Percentiles rank a stretch among this genome's conserved stretches.
phyloP scores from a whole-genome alignment of 108 stramenopile genomes.

The Skeletonema tropicum region DNA sequence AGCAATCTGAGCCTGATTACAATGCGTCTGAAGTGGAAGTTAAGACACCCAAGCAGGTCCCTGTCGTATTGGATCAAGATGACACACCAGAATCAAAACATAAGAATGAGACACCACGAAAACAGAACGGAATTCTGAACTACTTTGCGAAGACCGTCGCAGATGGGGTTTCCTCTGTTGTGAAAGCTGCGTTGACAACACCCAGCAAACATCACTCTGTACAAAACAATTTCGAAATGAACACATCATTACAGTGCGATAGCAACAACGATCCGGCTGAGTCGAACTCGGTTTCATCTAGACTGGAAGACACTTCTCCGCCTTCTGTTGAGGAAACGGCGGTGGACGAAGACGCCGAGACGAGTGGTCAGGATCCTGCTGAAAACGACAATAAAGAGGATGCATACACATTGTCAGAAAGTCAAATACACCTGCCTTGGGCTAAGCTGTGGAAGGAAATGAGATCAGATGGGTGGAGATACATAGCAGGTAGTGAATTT shows the following conservation, averaged over 20 bases:
- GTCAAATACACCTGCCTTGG: slow-evolving; percentile 23
- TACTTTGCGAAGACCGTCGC: background rate
- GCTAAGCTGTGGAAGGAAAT: slow-evolving; percentile 13
- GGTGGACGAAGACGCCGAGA: slow-evolving; percentile 23
- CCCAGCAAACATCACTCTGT: background rate
- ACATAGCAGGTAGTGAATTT: background rate
- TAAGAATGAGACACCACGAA: background rate
- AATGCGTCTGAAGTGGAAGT: background rate
- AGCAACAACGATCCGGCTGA: background rate
- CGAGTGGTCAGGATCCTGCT: slow-evolving; percentile 9
- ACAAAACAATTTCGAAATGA: background rate
- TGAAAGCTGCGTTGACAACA: background rate
- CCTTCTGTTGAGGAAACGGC: slow-evolving; percentile 30
- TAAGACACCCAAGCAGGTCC: background rate
- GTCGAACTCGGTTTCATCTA: background rate
- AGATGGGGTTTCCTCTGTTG: background rate
- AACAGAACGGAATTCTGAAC: background rate
- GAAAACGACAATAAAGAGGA: background rate
- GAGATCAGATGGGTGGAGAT: slow-evolving; percentile 13
- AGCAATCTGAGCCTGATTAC: background rate
- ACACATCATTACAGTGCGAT: background rate
- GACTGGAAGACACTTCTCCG: slow-evolving; percentile 7
- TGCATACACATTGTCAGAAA: slow-evolving; percentile 6
- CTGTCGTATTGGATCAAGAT: background rate
- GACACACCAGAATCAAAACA: background rate